Conservation (phyloP, 805 yeast species). For the Candida ovalis region DNA sequence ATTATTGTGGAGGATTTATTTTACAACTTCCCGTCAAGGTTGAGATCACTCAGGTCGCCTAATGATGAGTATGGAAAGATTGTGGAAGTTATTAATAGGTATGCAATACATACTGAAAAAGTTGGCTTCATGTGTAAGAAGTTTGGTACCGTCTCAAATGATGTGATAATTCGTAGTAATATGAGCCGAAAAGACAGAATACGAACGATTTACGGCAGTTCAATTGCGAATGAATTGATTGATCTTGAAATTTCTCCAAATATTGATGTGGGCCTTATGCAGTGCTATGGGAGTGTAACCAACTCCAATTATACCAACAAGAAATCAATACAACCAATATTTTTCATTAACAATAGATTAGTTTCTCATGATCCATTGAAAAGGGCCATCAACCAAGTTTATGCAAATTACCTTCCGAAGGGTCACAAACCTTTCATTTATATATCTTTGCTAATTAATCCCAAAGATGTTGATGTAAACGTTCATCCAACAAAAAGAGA, state of each 20-base stretch:
- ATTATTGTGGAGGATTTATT: conserved; percentile 84
- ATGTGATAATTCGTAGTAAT: conserved; percentile 55
- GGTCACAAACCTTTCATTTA: conserved; percentile 78
- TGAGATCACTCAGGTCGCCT: conserved; percentile 58
- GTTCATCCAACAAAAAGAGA: conserved; percentile 95
- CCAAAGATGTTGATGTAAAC: conserved; percentile 81
- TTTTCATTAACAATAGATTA: conserved; percentile 82
- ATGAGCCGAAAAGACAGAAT: conserved; percentile 62
- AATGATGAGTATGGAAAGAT: conserved; percentile 75
- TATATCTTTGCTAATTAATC: conserved; percentile 60
- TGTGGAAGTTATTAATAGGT: conserved; percentile 77
- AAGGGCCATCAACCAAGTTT: conserved; percentile 61
- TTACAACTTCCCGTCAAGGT: conserved; percentile 79
- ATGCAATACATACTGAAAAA: conserved; percentile 66
- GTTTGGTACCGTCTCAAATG: conserved; percentile 67
- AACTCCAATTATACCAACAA: conserved; percentile 69
- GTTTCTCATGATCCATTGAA: conserved; percentile 79
- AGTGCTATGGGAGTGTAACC: conserved; percentile 59
- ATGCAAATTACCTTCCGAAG: conserved; percentile 67
- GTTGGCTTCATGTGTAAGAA: conserved; percentile 81
- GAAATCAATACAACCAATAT: conserved; percentile 61
- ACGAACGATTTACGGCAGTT: conserved; percentile 65
- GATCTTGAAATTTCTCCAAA: conserved; percentile 38
- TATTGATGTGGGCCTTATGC: conserved; percentile 43
- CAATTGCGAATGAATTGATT: conserved; percentile 62